Evolutionary conservation across 352 stramenopile species (phyloP), one percentile per base, ranked within the genome.

Genomic region (Pythium periplocum): DNA sequence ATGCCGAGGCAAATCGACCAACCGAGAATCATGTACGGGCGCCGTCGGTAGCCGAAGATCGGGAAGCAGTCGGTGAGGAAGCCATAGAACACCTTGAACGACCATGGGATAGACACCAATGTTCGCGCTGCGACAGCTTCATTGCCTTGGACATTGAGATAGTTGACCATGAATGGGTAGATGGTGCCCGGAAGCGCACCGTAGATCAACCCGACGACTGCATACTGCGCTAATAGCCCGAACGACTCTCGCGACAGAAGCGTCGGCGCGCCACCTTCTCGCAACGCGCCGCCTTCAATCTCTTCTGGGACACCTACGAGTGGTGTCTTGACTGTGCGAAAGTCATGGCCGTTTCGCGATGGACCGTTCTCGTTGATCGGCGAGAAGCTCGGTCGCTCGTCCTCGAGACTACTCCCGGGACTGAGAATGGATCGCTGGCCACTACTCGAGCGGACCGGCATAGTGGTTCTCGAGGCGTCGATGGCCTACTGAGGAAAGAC

Each of bases 51-150:
- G 26, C 65, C 65, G 5, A 47, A 57, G 30, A 73, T 69, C 38
- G 53, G 51, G 44, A 68, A 58, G 47, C 56, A 64, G 47, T 68
- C 66, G 36, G 59, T 68, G 41, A 75, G 41, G 36, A 75, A 55
- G 26, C 64, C 62, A 47, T 69, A 69, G 47, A 74, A 66, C 1
- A 71, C 62, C 51, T 74, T 74, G 50, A 71, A 71, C 38, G 62
- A 68, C 66, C 66, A 74, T 34, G 61, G 59, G 44, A 74, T 65
- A 12, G 47, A 60, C 36, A 74, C 55, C 10, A 73, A 51, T 33
- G 55, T 61, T 32, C 51, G 51, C 44, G 60, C 63, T 35, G 62
- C 57, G 30, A 66, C 61, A 7, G 53, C 45, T 36, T 63, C 54
- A 32, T 53, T 53, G 31, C 48, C 48, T 33, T 73, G 49, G 37